These are phyloP conservation scores for Phytopythium sindhum DNA, from an alignment of 352 stramenopile genomes.

Conservation along the genomic window DNA sequence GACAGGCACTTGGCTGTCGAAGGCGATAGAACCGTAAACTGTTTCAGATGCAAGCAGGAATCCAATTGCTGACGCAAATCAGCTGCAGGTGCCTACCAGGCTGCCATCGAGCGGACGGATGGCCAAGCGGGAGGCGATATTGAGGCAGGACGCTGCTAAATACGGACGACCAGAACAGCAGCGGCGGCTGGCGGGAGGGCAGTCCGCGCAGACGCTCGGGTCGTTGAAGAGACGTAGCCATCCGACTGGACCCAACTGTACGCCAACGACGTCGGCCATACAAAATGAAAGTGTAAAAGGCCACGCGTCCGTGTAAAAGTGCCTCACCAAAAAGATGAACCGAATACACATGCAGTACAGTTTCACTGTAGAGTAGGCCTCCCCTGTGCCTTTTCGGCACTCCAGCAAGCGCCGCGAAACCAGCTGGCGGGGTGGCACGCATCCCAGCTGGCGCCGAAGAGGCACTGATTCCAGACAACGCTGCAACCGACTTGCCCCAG, in stretches of 20 bases:
- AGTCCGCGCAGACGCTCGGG: not conserved
- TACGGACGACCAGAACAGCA: not conserved
- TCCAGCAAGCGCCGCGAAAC: not conserved
- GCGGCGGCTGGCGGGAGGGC: not conserved
- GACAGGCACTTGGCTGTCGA: not conserved
- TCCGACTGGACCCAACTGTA: not conserved
- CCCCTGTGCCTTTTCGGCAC: not conserved
- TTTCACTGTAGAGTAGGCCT: no score
- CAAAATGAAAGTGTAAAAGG: not conserved
- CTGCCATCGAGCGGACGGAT: not conserved
- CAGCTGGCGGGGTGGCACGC: not conserved
- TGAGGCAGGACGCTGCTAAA: not conserved
- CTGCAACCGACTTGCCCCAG: not conserved
- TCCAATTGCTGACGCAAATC: not conserved
- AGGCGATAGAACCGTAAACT: not conserved
- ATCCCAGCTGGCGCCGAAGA: slow-evolving; percentile 1
- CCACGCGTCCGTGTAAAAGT: not conserved
- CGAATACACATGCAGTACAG: not conserved
- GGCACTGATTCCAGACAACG: not conserved
- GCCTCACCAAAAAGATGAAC: slow-evolving; percentile 4
- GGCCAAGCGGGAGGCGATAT: not conserved
- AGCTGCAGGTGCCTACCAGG: not conserved
- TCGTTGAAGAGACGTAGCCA: slow-evolving; percentile 3
- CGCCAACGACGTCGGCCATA: not conserved
- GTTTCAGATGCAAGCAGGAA: not conserved